Base-by-base conservation (phyloP, 805 yeast genomes). In the Lipomyces spencermartinsiae region DNA sequence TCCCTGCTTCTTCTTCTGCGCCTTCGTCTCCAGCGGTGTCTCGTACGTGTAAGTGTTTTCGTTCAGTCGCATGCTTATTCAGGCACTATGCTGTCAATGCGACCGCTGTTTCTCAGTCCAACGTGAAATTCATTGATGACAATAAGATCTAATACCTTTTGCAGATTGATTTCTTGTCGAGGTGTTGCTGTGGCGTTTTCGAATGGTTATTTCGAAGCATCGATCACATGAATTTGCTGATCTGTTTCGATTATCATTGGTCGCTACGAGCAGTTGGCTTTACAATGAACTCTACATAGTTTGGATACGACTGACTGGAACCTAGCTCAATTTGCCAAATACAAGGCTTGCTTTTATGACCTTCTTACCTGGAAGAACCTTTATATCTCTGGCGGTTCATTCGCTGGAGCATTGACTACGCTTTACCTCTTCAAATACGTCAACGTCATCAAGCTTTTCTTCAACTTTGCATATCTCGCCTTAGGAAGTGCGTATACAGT, bases 301-400 rank as follows among this genome's bases (percentile, higher is more conserved):
- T 19, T 19, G 49, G 22, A 43, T 43, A 43, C 19, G 49, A 4
- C 49, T 43, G 22, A 43, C 49, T 16, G 19, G 49, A 43, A 16
- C 22, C 8, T 8, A 43, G 49, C 66, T 29, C 65, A 69, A n/a
- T 49, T 57, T 46, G 34, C 63, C 25, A 62, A 68, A 55, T 68
- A 69, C 67, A 66, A 67, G 65, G 33, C 54, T 7, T 22, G 43
- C 29, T 9, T 58, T 22, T 37, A 33, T 35, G 66, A 68, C n/a
- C 33, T 68, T 10, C 35, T 69, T 6, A 67, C 65, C 35, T 69
- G 72, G 72, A 66, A 66, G 65, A 58, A 61, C 3, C 33, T 56
- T 12, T 33, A 35, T 14, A 25, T n/a, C n/a, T 56, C 72, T 14
- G 72, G 61, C n/a, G 61, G 59, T 31, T 54, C 61, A 4, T 62